Conservation (phyloP, 2,329 filamentous ascomycete genomes). For the Cordyceps pruinosa region DNA sequence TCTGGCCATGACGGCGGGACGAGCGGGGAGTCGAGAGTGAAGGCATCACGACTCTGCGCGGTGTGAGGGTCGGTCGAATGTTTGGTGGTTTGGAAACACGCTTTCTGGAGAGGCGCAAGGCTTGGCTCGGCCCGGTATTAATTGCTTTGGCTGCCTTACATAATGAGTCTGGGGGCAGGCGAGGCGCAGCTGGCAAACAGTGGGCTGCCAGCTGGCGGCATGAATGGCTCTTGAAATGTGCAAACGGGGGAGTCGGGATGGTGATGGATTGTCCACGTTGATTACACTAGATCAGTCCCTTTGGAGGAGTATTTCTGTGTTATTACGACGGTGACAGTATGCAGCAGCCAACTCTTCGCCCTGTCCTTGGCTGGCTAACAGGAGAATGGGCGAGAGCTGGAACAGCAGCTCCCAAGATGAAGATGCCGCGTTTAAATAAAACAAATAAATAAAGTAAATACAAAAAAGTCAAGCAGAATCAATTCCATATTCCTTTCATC, state of each 20-base stretch:
- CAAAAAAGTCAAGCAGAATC: too few species aligned
- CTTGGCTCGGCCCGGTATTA: background rate
- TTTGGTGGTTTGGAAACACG: slow-evolving; percentile 4
- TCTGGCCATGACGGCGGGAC: background rate
- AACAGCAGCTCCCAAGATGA: too few species aligned
- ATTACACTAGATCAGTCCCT: too few species aligned
- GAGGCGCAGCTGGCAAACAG: background rate
- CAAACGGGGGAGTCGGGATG: background rate
- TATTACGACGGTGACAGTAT: too few species aligned
- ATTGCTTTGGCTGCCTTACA: background rate
- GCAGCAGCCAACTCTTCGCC: too few species aligned
- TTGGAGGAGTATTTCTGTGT: too few species aligned
- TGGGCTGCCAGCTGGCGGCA: background rate
- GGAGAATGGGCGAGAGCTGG: too few species aligned
- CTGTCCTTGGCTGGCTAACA: too few species aligned
- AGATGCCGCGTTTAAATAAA: too few species aligned
- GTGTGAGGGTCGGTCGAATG: background rate
- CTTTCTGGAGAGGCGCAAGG: background rate
- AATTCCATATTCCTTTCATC: too few species aligned
- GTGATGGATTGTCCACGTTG: too few species aligned
- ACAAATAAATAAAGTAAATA: background rate
- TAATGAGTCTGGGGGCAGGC: too few species aligned
- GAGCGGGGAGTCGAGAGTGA: background rate
- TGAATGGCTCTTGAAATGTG: background rate
- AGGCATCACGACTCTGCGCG: background rate